Base-by-base conservation (phyloP, 768 basidiomycete genomes). In the Kwoniella bestiolae region DNA sequence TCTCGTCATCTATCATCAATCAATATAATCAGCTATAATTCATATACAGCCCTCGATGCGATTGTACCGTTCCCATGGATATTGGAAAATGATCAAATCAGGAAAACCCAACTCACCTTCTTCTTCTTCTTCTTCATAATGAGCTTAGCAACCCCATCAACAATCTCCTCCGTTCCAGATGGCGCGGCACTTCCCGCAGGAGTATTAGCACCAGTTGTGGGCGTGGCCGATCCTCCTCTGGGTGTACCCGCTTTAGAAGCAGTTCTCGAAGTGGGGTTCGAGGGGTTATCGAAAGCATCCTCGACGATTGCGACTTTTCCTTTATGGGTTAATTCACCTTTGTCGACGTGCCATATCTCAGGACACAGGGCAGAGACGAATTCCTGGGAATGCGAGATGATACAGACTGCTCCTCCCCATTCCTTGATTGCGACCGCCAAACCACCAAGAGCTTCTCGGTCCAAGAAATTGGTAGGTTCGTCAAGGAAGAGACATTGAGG, bases 391-490 rank as follows among this genome's bases (percentile, higher is more conserved):
- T 96, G 95, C 32, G 93, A 96, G 79, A 97, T 97, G 83, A 96
- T 96, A 76, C 79, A 81, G 55, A 82, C 80, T 9, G 79, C 79
- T 62, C 95, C 94, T 51, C 87, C 87, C 94, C 95, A 97, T 69
- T 95, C 91, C 69, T 87, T 89, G 82, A 97, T 97, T 47, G 95
- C 94, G 28, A 95, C 89, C 35, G 94, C 93, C 45, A 98, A 84
- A 65, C 95, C 94, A 70, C 94, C 76, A 16, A 97, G 84, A 23
- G 94, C 93, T 81, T 97, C 94, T 70, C 94, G 89, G 80, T 96
- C 94, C 84, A 97, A 86, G 86, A 97, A 97, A 83, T 98, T 97
- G 79, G 91, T 95, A 35, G 92, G 92, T 81, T 93, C 91, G 79
- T 94, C 92, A 34, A 92, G 85, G 73, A 77, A 78, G 18, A 75